Evolutionary conservation across 2,329 filamentous ascomycete species (phyloP), one percentile per base, ranked within the genome.

Genomic region (Fusarium vanettenii): DNA sequence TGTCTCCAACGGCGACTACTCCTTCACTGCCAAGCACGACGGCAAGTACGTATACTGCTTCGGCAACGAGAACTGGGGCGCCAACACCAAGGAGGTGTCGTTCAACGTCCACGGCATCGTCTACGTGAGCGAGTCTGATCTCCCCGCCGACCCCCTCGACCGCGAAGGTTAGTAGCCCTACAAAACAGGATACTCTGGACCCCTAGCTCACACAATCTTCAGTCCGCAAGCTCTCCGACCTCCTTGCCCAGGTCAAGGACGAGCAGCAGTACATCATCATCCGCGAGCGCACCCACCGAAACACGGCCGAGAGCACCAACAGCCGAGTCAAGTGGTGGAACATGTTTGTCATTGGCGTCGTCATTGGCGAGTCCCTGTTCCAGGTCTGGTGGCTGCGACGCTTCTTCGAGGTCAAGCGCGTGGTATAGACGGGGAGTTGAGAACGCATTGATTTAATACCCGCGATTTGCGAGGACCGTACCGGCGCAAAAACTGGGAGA

Each of bases 101-200:
- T 99, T 99, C 91, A 99, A 99, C 84, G 97, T 99, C 62, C 97
- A 99, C 86, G 97, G 97, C 79, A 95, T 99, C 76, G 96, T 99
- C 82, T 99, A 98, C 85, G 95, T 99, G 61, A 93, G 94, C 66
- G 97, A 98, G 84, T 88, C 90, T 70, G 96, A 98, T 79, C 89
- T 93, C 70, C 91, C 94, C 31, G 90, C 93, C 78, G 96, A 98
- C 81, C 97, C 97, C 22, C 88, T 99, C 76, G 97, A 99, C 84
- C 89, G 90, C 74, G 97, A 98, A 91, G 92, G 94, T 96, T 88
- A 72, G 87, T 82, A 5, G 14, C 11, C 10, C n/a, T n/a, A n/a
- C 6, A 9, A 43, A 11, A 50, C 8, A 18, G 10, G 6, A 14
- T 3, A 57, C 31, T 3, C 16, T 29, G 1, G n/a, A 50, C 3